A percentile compares a stretch with the other conserved stretches of the same genome.
Evolutionary conservation across 345 rosid species (phyloP).

Genomic region (Eucalyptus curtisii): DNA sequence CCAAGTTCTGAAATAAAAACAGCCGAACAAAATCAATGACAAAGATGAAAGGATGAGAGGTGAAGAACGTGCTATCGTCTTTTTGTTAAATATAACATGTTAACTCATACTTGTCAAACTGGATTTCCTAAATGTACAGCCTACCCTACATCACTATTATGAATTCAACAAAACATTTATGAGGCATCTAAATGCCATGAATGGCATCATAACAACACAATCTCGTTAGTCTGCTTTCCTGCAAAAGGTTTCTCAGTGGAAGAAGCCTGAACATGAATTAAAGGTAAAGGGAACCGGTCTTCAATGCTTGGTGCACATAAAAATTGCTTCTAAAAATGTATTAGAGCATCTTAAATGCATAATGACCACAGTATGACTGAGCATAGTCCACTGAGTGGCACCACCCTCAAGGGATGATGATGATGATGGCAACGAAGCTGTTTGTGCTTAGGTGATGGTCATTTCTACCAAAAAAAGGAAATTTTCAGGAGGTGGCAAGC

Average conservation of each 20-base stretch:
- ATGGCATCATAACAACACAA: not conserved
- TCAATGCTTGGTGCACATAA: not conserved
- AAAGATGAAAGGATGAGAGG: not conserved
- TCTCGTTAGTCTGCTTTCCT: not conserved
- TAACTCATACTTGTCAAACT: not conserved
- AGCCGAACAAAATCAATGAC: not conserved
- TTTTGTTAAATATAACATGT: not conserved
- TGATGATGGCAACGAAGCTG: not conserved
- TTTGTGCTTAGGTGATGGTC: not conserved
- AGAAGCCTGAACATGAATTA: not conserved
- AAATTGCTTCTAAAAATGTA: not conserved
- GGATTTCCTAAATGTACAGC: not conserved
- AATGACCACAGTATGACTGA: not conserved
- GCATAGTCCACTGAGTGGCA: not conserved
- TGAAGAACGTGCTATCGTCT: not conserved
- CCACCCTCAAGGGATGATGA: not conserved
- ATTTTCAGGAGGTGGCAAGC: not conserved
- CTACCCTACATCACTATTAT: not conserved
- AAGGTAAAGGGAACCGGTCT: not conserved
- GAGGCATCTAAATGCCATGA: not conserved
- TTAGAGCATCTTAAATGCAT: not conserved
- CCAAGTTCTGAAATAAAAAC: constrained; percentile 51
- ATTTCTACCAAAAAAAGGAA: not conserved
- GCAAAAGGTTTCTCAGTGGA: not conserved
- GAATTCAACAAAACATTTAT: not conserved